Conservation (phyloP, 139 green algal species). For the Desmodesmus armatus region DNA sequence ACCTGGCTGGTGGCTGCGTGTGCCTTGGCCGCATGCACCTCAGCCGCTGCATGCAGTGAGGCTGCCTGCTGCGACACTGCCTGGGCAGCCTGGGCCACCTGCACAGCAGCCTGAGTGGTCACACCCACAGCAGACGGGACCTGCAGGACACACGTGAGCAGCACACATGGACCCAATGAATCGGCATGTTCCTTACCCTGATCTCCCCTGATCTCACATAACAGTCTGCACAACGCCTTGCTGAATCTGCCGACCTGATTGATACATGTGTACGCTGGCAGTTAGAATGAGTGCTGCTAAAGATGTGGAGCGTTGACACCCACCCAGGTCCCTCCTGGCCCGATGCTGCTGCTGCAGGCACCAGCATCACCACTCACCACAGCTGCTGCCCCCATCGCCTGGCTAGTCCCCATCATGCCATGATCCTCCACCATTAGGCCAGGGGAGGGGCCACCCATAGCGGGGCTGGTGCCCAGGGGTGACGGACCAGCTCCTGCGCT, state of each 20-base stretch:
- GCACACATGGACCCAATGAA: conserved; percentile 47
- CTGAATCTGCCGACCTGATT: too few species aligned
- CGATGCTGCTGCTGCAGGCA: too few species aligned
- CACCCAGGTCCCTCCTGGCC: too few species aligned
- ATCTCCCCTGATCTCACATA: too few species aligned
- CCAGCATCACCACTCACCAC: not conserved
- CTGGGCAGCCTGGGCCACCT: conserved; percentile 38
- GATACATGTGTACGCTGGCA: too few species aligned
- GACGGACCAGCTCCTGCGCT: conserved; percentile 1
- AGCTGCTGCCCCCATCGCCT: not conserved
- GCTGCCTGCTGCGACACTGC: conserved; percentile 44
- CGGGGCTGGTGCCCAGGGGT: conserved; percentile 15
- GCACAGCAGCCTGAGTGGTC: conserved; percentile 25
- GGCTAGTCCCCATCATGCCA: conserved; percentile 6
- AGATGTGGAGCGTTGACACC: too few species aligned
- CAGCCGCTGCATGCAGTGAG: conserved; percentile 50
- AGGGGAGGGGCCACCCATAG: not conserved
- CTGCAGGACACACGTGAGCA: conserved; percentile 10
- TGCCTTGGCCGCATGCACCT: conserved; percentile 37
- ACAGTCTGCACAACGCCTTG: too few species aligned
- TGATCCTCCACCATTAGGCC: conserved; percentile 12
- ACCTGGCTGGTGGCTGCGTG: conserved; percentile 51
- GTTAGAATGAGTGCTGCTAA: too few species aligned
- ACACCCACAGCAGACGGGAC: not conserved
- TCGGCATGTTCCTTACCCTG: too few species aligned